Conservation (phyloP, 768 basidiomycete genomes). For the Holtermannia corniformis region DNA sequence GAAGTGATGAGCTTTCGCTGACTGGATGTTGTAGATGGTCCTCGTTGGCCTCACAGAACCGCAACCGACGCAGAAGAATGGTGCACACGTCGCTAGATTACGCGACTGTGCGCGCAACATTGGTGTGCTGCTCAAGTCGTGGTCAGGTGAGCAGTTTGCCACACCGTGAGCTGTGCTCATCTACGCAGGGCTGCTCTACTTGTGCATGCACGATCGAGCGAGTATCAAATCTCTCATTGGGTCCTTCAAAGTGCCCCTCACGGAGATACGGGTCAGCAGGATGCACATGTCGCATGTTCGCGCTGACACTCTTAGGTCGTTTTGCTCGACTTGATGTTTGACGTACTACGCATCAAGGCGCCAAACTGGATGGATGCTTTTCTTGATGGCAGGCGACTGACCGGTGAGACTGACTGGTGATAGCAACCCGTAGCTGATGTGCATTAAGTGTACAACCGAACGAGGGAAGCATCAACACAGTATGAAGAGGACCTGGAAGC, state of each 20-base stretch:
- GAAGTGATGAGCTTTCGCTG: background rate
- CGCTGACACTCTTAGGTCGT: constrained; percentile 70
- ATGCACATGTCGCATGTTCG: background rate
- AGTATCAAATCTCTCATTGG: constrained; percentile 77
- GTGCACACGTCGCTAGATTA: constrained; percentile 69
- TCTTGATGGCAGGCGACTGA: constrained; percentile 75
- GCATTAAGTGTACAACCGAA: constrained; percentile 30
- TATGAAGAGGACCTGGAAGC: constrained; percentile 11
- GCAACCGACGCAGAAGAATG: constrained; percentile 40
- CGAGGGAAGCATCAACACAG: constrained; percentile 16
- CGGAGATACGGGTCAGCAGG: constrained; percentile 58
- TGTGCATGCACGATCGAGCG: constrained; percentile 78
- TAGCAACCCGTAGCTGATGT: background rate
- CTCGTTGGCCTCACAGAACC: constrained; percentile 85
- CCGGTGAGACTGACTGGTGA: constrained; percentile 51
- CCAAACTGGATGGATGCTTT: constrained; percentile 91
- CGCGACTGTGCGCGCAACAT: constrained; percentile 67
- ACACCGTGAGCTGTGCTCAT: background rate
- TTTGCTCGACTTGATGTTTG: constrained; percentile 87
- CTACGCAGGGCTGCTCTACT: constrained; percentile 67
- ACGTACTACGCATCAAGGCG: constrained; percentile 78
- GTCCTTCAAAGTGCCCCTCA: constrained; percentile 75
- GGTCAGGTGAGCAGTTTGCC: constrained; percentile 63
- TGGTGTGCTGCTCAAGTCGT: constrained; percentile 73
- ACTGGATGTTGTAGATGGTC: constrained; percentile 54